phyloP scores from a whole-genome alignment of 176 grass and related monocot genomes.

The Luzula sylvatica region DNA sequence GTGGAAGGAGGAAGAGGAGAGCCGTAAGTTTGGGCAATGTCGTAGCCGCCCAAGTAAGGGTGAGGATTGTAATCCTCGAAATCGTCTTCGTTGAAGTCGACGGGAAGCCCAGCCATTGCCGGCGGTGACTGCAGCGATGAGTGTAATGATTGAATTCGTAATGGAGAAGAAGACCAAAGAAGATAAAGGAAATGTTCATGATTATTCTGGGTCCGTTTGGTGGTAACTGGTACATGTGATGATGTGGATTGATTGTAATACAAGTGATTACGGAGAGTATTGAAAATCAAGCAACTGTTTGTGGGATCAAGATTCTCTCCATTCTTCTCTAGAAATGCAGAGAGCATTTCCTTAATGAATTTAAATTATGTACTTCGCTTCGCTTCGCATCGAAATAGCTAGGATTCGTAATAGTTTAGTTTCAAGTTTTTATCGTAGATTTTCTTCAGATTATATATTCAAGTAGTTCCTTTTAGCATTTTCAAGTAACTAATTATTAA shows the following conservation, averaged over 20 bases:
- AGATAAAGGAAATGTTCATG: constrained; percentile 6
- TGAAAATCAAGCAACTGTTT: no score
- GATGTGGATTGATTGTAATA: constrained; percentile 13
- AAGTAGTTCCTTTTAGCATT: no score
- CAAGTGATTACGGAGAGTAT: no score
- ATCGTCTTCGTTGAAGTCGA: constrained; percentile 47
- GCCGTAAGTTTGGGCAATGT: constrained; percentile 60
- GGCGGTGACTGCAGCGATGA: constrained; percentile 5
- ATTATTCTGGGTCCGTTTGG: constrained; percentile 11
- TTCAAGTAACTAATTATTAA: no score
- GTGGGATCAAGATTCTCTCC: no score
- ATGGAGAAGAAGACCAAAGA: neutral
- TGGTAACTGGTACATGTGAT: neutral
- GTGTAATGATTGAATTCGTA: neutral
- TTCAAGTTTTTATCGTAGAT: no score
- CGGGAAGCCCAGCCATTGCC: constrained; percentile 8
- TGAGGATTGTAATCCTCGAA: constrained; percentile 77
- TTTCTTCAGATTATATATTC: no score
- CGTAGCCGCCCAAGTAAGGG: constrained; percentile 80
- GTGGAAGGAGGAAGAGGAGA: constrained; percentile 24
- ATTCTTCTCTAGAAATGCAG: no score
- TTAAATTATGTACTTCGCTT: no score
- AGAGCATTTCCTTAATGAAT: no score
- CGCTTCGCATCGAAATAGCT: no score
- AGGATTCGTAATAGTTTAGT: no score